A percentile compares a stretch with the other conserved stretches of the same genome.
phyloP scores from a whole-genome alignment of 768 basidiomycete genomes.

The Coprinellus micaceus region DNA sequence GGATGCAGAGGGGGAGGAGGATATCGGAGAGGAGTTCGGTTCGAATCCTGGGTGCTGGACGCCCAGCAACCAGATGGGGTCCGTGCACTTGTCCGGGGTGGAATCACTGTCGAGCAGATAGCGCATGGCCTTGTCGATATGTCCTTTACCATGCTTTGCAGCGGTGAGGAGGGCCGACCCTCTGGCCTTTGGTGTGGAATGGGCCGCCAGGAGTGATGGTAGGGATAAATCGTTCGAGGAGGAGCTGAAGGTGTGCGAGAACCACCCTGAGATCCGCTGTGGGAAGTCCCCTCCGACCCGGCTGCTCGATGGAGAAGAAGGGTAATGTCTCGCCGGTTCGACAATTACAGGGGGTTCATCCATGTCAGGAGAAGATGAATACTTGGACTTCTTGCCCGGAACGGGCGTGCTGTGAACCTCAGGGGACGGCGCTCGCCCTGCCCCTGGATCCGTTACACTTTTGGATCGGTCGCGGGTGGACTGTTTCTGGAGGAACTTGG shows the following conservation, averaged over 20 bases:
- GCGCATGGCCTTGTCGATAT: slow-evolving; percentile 79
- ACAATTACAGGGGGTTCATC: slow-evolving; percentile 65
- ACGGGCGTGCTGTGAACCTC: slow-evolving; percentile 21
- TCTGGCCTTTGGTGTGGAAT: slow-evolving; percentile 17
- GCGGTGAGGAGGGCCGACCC: slow-evolving; percentile 54
- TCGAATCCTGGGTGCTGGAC: slow-evolving; percentile 78
- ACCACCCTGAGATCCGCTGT: slow-evolving; percentile 75
- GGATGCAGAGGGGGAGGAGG: slow-evolving; percentile 8
- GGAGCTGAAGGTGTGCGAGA: slow-evolving; percentile 71
- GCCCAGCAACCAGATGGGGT: slow-evolving; percentile 89
- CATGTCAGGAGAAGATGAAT: slow-evolving; percentile 26
- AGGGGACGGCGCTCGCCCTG: slow-evolving; percentile 31
- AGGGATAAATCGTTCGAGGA: slow-evolving; percentile 72
- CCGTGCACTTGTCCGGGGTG: slow-evolving; percentile 73
- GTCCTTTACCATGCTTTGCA: slow-evolving; percentile 70
- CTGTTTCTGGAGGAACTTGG: slow-evolving; percentile 67
- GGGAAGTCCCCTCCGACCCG: slow-evolving; percentile 57
- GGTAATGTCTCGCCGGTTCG: slow-evolving; percentile 47
- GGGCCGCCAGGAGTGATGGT: slow-evolving; percentile 52
- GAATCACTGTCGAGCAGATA: slow-evolving; percentile 91
- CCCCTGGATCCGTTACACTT: slow-evolving; percentile 42
- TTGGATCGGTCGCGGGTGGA: slow-evolving; percentile 54
- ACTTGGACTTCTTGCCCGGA: slow-evolving; percentile 17
- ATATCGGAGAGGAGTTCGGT: slow-evolving; percentile 25
- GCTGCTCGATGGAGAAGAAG: too few relatives aligned